Conservation (phyloP, 257 asterid species). For the Solanum ossicruentum region DNA sequence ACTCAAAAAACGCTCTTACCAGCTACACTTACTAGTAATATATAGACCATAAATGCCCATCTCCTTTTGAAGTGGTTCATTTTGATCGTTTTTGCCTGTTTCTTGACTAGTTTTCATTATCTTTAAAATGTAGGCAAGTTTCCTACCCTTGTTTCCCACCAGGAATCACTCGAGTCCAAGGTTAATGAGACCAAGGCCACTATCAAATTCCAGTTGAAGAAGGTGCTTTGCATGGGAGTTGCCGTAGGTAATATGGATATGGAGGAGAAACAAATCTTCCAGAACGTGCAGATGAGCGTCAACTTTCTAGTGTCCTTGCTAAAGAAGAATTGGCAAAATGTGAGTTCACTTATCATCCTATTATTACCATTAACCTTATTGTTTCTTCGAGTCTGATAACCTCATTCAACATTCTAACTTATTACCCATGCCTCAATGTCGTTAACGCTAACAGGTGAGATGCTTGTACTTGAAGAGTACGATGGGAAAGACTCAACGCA, state of each 20-base stretch:
- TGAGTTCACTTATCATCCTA: background rate
- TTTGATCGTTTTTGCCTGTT: background rate
- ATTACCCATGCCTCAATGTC: background rate
- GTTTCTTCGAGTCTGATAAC: background rate
- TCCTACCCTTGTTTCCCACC: constrained; percentile 2
- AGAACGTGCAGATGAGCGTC: constrained; percentile 3
- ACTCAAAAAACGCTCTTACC: background rate
- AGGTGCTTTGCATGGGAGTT: constrained; percentile 8
- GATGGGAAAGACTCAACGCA: constrained; percentile 6
- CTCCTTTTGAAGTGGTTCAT: background rate
- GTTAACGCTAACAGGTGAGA: background rate
- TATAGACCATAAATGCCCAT: background rate
- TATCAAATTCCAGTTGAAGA: constrained; percentile 3
- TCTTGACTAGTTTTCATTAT: background rate
- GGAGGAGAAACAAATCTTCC: constrained; percentile 8
- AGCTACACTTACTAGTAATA: background rate
- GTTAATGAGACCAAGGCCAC: constrained; percentile 5
- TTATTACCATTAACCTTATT: background rate
- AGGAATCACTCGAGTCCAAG: background rate
- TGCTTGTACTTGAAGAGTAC: constrained; percentile 6
- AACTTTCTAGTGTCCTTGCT: constrained; percentile 4
- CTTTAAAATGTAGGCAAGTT: background rate
- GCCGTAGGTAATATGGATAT: constrained; percentile 1
- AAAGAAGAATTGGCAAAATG: constrained; percentile 9
- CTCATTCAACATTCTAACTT: background rate